Conservation (phyloP, 2,329 filamentous ascomycete species). For the Scorias spongiosa region DNA sequence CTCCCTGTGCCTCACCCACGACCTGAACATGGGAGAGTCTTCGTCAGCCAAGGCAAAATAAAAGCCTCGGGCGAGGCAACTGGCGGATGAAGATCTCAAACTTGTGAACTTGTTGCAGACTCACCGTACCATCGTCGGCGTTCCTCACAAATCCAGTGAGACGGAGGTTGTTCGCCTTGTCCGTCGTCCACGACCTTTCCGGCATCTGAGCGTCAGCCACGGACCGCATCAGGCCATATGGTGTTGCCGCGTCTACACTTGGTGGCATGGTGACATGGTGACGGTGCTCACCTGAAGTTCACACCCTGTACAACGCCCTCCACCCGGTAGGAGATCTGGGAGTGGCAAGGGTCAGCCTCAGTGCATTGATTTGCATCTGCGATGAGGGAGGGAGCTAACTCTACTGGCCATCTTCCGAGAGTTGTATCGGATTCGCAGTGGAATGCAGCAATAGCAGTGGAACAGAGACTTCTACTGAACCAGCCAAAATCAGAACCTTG, state of each 20-base stretch:
- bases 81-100: background rate
- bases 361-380: background rate
- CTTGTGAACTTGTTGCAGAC: background rate
- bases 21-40: constrained; percentile 40
- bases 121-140: constrained; percentile 29
- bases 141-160: constrained; percentile 34
- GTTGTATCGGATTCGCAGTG: no score
- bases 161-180: constrained; percentile 27
- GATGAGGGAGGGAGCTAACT: no score
- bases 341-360: background rate
- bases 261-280: background rate
- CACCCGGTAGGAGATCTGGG: constrained; percentile 33
- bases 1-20: constrained; percentile 75
- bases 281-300: constrained; percentile 28
- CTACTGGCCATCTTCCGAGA: no score
- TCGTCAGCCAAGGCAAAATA: background rate
- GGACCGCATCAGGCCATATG: background rate
- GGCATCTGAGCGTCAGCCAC: background rate
- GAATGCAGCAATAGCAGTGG: no score
- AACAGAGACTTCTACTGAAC: no score
- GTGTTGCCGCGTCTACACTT: no score
- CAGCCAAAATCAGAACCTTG: no score
- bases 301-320: constrained; percentile 35
- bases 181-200: constrained; percentile 25
- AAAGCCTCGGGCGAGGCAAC: background rate